Evolutionary conservation across 805 yeast genomes (phyloP).

Genomic region (Yarrowia osloensis): DNA sequence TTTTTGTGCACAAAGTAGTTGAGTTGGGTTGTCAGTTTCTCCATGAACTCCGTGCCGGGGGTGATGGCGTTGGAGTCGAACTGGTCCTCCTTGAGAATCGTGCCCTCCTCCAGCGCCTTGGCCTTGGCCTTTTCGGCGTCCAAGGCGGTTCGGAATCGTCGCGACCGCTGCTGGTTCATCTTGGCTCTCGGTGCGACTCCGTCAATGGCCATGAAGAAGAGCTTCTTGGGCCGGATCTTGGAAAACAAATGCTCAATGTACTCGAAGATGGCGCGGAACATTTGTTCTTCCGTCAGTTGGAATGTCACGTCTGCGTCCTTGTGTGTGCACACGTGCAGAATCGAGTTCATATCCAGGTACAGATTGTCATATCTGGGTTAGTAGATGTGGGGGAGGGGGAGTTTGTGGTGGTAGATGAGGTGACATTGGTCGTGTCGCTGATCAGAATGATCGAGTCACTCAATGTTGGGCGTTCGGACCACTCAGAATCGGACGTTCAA

Average conservation of each 20-base stretch:
- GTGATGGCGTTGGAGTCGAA: slow-evolving; percentile 93
- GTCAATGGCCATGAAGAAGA: slow-evolving; percentile 94
- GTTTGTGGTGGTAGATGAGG: not conserved
- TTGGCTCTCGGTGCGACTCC: slow-evolving; percentile 99
- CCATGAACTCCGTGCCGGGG: slow-evolving; percentile 97
- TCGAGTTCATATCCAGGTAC: slow-evolving; percentile 96
- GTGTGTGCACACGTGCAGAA: slow-evolving; percentile 82
- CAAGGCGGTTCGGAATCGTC: slow-evolving; percentile 90
- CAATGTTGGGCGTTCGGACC: too few relatives aligned
- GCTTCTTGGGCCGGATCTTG: slow-evolving; percentile 80
- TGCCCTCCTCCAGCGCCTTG: slow-evolving; percentile 73
- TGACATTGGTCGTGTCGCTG: not conserved
- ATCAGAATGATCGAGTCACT: too few relatives aligned
- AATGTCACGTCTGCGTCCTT: slow-evolving; percentile 64
- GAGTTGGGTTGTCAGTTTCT: slow-evolving; percentile 74
- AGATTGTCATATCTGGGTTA: slow-evolving; percentile 70
- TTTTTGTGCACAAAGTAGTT: slow-evolving; percentile 88
- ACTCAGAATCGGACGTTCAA: too few relatives aligned
- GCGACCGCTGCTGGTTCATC: slow-evolving; percentile 95
- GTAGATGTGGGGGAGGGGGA: not conserved
- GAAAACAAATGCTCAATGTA: slow-evolving; percentile 92
- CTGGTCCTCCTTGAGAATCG: slow-evolving; percentile 79
- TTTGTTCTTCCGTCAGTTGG: slow-evolving; percentile 82
- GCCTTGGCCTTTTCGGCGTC: slow-evolving; percentile 82
- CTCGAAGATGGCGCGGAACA: slow-evolving; percentile 87